Percentiles rank a stretch among this genome's conserved stretches.
Conservation (phyloP, 2,329 filamentous ascomycete genomes). For the Talaromyces sp. region DNA sequence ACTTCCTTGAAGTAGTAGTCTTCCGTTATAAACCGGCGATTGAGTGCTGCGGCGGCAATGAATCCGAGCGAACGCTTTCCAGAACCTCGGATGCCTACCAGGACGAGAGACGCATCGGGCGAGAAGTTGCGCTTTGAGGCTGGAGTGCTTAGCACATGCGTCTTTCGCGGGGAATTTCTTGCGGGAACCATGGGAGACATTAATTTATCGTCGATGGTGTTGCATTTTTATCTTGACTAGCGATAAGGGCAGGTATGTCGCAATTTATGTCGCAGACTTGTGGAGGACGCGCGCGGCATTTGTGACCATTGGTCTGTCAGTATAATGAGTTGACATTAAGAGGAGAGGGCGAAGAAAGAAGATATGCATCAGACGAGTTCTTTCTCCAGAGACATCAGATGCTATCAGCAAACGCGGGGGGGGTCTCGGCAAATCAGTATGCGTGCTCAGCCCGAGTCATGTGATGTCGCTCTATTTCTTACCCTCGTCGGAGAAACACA, state of each 20-base stretch:
- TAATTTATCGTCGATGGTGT: neutral
- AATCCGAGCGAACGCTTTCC: slow-evolving; percentile 45
- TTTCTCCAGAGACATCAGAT: neutral
- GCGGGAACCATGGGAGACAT: slow-evolving; percentile 14
- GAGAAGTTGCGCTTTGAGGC: slow-evolving; percentile 29
- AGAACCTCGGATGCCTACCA: slow-evolving; percentile 44
- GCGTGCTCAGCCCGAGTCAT: neutral
- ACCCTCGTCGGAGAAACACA: neutral
- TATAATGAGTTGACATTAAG: neutral
- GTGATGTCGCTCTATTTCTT: neutral
- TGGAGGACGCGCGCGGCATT: neutral
- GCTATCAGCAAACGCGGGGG: neutral
- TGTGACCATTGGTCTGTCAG: neutral
- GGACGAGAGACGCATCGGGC: slow-evolving; percentile 40
- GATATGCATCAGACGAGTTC: neutral
- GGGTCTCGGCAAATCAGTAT: neutral
- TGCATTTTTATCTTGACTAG: slow-evolving; percentile 4
- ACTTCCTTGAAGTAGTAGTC: slow-evolving; percentile 44
- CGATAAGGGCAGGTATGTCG: neutral
- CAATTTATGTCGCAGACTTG: neutral
- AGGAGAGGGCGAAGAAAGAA: neutral
- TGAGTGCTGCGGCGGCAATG: slow-evolving; percentile 42
- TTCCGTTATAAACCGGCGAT: slow-evolving; percentile 44
- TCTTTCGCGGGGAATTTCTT: slow-evolving; percentile 16
- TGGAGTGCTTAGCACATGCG: slow-evolving; percentile 19